Evolutionary conservation across 139 green algal genomes (phyloP), one percentile per base, ranked within the genome.

Genomic region (Chlorella sp.): DNA sequence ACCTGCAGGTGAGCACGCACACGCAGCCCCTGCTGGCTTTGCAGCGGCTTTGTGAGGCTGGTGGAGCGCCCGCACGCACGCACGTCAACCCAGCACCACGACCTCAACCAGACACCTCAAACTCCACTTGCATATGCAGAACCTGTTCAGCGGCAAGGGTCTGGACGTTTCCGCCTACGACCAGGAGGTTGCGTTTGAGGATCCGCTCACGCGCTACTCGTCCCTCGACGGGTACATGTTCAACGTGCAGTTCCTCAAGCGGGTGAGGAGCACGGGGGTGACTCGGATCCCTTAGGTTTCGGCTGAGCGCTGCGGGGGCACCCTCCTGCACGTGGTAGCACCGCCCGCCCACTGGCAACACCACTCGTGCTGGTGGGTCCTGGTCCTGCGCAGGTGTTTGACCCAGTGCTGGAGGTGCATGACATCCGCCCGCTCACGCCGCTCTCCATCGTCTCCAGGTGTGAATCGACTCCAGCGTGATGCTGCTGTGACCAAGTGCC

Each of bases 221-320:
- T 75, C 63, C 22, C 62, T 88, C 2, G 31, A 60, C 2, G 83
- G 80, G 31, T 88, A 85, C 78, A 66, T 88, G 55, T 83, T 84
- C 78, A 88, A 88, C 78, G 86, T 88, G n/a, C 31, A 49, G 3
- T 76, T 88, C 35, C 75, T 88, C 31, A 80, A 80, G 3, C 65
- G 68, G 31, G 76, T 77, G 32, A 51, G 31, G 17, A 17, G 42
- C 10, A 55, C 42, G 17, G 42, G 42, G 42, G 42, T 55, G 10
- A 10, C 17, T 55, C 42, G 42, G 17, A 10, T 55, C 17, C 17
- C 42, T 17, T 55, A 55, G 42, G 42, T 55, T 24, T 55, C 10
- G 17, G 10, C 42, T 55, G 42, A 17, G 42, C 42, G 42, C 10
- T 55, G 42, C 42, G 10, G 17, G 42, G 42, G 42, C 10, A 10